These are phyloP conservation scores for Phytophthora kernoviae DNA, from an alignment of 352 stramenopile genomes.

Conservation along the genomic window DNA sequence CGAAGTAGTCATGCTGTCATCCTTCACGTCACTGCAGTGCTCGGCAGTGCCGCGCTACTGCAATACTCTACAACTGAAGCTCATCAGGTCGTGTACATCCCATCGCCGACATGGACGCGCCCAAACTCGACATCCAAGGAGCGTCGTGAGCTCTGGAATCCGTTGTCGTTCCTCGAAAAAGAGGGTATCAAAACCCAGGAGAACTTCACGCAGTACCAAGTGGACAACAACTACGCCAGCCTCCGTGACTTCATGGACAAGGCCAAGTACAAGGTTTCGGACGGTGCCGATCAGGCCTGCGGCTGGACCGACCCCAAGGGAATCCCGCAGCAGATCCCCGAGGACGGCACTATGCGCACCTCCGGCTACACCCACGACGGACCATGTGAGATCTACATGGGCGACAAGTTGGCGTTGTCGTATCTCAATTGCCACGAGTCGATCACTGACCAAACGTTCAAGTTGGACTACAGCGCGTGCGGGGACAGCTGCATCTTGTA, in stretches of 20 bases:
- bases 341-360: conserved; percentile 35
- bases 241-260: conserved; percentile 52
- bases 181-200: conserved; percentile 44
- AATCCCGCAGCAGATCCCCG: conserved; percentile 38
- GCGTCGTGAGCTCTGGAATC: conserved; percentile 40
- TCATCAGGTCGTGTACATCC: conserved; percentile 45
- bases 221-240: conserved; percentile 45
- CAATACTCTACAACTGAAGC: conserved; percentile 24
- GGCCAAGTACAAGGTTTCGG: conserved; percentile 35
- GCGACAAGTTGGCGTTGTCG: conserved; percentile 34
- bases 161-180: conserved; percentile 52
- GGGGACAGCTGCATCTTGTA: conserved; percentile 40
- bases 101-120: conserved; percentile 39
- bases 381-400: conserved; percentile 50
- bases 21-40: conserved; percentile 9
- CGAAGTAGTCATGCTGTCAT: conserved; percentile 11
- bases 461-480: conserved; percentile 39
- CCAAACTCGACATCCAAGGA: conserved; percentile 31
- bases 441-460: conserved; percentile 32
- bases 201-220: conserved; percentile 47
- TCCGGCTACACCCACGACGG: conserved; percentile 54
- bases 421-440: conserved; percentile 41
- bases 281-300: conserved; percentile 37
- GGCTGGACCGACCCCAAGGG: conserved; percentile 34
- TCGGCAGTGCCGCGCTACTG: conserved; percentile 20